Evolutionary conservation across 768 basidiomycete genomes (phyloP), one percentile per base, ranked within the genome.

Genomic region (Mycena rebaudengoi): DNA sequence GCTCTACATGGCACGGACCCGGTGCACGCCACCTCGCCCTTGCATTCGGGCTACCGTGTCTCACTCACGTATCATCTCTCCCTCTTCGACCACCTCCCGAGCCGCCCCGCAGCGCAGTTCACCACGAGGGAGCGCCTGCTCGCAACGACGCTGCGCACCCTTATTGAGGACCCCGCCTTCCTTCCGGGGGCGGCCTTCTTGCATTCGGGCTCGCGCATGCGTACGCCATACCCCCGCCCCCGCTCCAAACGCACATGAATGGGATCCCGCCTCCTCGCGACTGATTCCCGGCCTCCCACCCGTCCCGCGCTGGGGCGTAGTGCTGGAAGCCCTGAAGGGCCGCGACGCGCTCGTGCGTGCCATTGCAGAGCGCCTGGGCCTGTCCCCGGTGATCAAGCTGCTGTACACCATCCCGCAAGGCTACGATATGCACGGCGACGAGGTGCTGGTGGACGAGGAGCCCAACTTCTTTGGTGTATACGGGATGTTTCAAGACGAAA

Each of bases 41-140:
- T n/a, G n/a, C n/a, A n/a, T n/a, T n/a, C n/a, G 1, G 82, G 82
- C 0, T 66, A 79, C 64, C 74, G 80, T 1, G 73, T 83, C 18
- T 79, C 80, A 0, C 62, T 83, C 37, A 82, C 79, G 0, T 82
- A 80, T 70, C 80, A 80, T 62, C 77, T 81, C 28, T 79, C 74
- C 61, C 73, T 75, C 41, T 69, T 59, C 29, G 60, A 67, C 39
- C 29, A 14, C 21, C 26, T 23, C 28, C 26, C 23, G 48, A 14
- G 26, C 29, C 10, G 26, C 26, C 21, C 6, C 44, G 3, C 25
- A 18, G n/a, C 50, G 12, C 30, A 28, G 12, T 11, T 20, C 28
- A 14, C 55, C 14, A 59, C 61, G 10, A 39, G 18, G 21, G 53
- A 64, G 49, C 29, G 25, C 23, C 28, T 50, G 18, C 35, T 78